Percentiles rank a stretch among this genome's conserved stretches.
Evolutionary conservation across 73 alveolate species (phyloP).

Genomic region (Paramecium tetraurelia): DNA sequence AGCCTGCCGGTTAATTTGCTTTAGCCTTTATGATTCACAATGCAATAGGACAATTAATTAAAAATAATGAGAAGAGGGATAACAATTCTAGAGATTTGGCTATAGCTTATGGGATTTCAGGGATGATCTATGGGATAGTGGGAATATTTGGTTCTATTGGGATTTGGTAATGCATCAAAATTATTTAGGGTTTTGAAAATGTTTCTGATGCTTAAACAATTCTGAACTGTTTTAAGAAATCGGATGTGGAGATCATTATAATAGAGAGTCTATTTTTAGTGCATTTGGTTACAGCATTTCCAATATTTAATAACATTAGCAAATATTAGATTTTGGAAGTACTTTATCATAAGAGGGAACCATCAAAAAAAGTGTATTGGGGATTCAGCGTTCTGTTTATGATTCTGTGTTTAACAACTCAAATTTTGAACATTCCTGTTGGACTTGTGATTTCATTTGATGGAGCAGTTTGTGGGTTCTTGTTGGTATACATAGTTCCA

Average conservation of each 20-base stretch:
- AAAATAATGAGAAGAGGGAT: conserved; percentile 44
- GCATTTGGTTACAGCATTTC: conserved; percentile 60
- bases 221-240: neutral
- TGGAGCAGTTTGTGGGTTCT: conserved; percentile 54
- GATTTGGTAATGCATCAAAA: neutral
- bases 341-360: neutral
- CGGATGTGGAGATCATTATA: conserved; percentile 11
- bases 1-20: conserved; percentile 57
- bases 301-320: conserved; percentile 40
- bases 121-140: conserved; percentile 46
- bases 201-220: neutral
- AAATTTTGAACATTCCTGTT: conserved; percentile 6
- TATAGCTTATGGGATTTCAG: conserved; percentile 42
- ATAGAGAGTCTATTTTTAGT: conserved; percentile 34
- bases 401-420: neutral
- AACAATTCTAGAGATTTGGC: conserved; percentile 53
- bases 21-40: conserved; percentile 63
- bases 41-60: conserved; percentile 54
- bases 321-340: conserved; percentile 20
- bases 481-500: conserved; percentile 7
- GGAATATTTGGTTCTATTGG: conserved; percentile 57
- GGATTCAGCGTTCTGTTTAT: conserved; percentile 29
- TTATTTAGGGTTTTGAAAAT: neutral
- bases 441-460: conserved; percentile 30
- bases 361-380: neutral